These are phyloP conservation scores for Trametes versicolor DNA, from an alignment of 1,284 basidiomycete species.

Conservation along the genomic window DNA sequence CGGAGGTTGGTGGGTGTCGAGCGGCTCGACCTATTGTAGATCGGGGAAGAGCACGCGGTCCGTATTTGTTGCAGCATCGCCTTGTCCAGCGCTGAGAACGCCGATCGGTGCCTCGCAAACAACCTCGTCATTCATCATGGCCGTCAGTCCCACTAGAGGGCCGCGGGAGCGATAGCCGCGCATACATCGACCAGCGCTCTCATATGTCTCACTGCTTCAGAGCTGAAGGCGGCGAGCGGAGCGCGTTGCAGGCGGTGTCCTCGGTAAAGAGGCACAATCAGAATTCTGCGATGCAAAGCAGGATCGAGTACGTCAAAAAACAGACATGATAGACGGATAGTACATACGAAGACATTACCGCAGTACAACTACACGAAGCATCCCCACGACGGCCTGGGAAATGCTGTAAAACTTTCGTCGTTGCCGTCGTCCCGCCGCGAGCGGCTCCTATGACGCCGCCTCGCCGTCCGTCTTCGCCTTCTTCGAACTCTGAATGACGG, in stretches of 20 bases:
- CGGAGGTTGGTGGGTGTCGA: slow-evolving; percentile 12
- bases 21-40: no score
- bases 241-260: background rate
- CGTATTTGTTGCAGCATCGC: background rate
- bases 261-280: background rate
- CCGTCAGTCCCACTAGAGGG: background rate
- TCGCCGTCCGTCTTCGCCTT: slow-evolving; percentile 65
- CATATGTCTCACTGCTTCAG: background rate
- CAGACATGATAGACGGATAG: slow-evolving; percentile 9
- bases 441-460: slow-evolving; percentile 31
- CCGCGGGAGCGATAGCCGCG: slow-evolving; percentile 10
- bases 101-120: slow-evolving; percentile 23
- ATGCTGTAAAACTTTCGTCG: background rate
- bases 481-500: slow-evolving; percentile 62
- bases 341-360: slow-evolving; percentile 17
- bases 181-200: background rate
- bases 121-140: slow-evolving; percentile 5
- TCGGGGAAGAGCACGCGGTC: background rate
- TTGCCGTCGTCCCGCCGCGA: background rate
- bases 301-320: slow-evolving; percentile 11
- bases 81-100: slow-evolving; percentile 3
- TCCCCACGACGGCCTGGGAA: background rate
- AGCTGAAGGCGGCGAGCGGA: background rate
- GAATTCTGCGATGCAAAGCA: background rate
- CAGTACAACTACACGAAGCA: slow-evolving; percentile 21